Percentiles rank a stretch among this genome's conserved stretches.
Conservation (phyloP, 2,329 filamentous ascomycete species). For the Tothia fuscella region DNA sequence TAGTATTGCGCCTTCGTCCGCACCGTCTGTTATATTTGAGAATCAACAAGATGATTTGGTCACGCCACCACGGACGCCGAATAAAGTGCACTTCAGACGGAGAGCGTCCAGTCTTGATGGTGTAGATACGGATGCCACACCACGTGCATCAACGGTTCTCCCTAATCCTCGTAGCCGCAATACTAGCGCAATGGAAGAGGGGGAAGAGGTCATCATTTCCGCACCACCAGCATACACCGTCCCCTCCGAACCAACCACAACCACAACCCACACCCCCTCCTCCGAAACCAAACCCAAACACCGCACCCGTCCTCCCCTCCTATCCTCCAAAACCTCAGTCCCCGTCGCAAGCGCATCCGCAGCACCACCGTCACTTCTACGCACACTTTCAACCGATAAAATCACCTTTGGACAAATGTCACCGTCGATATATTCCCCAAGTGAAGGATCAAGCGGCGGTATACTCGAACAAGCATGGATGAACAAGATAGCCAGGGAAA, state of each 20-base stretch:
- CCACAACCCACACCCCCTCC: no score
- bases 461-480: conserved; percentile 78
- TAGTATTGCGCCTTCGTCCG: conserved; percentile 9
- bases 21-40: conserved; percentile 8
- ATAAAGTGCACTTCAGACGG: background rate
- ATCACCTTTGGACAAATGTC: conserved; percentile 11
- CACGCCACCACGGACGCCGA: conserved; percentile 4
- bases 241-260: no score
- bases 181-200: background rate
- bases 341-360: no score
- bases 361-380: conserved; percentile 18
- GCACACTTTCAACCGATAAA: conserved; percentile 24
- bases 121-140: background rate
- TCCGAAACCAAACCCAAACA: no score
- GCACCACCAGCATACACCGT: background rate
- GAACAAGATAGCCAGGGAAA: conserved; percentile 87
- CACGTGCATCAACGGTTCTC: background rate
- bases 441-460: conserved; percentile 24
- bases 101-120: conserved; percentile 6
- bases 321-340: no score
- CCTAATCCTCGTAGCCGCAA: background rate
- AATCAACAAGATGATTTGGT: conserved; percentile 1
- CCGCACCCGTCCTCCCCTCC: background rate
- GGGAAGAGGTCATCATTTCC: background rate
- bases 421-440: background rate